These are phyloP conservation scores for Caloboletus inedulis DNA, from an alignment of 1,284 basidiomycete genomes.

Conservation along the genomic window DNA sequence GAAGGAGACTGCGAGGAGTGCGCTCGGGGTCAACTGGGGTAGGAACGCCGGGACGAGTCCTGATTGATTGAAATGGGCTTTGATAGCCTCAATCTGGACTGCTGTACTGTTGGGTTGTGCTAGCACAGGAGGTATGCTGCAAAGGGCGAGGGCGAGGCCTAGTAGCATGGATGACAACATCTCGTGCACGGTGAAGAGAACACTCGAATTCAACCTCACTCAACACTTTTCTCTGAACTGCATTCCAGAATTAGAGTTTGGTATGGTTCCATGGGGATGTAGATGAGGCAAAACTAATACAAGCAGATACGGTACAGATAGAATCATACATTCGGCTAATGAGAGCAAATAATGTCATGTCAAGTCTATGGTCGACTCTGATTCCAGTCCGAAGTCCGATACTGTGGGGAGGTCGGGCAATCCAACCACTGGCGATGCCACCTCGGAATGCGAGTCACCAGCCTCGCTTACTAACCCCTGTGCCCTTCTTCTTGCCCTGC, in stretches of 20 bases:
- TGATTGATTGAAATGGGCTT: constrained; percentile 60
- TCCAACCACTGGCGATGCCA: constrained; percentile 37
- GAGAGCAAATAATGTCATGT: constrained; percentile 26
- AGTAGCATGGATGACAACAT: constrained; percentile 24
- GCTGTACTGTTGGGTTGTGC: constrained; percentile 41
- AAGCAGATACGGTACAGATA: constrained; percentile 36
- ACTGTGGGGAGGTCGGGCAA: constrained; percentile 37
- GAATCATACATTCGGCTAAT: constrained; percentile 22
- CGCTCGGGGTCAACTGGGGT: constrained; percentile 53
- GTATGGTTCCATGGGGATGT: constrained; percentile 11
- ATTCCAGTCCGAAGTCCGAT: constrained; percentile 30
- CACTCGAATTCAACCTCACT: background rate
- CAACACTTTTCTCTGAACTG: background rate
- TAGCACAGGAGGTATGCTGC: constrained; percentile 34
- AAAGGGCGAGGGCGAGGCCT: constrained; percentile 38
- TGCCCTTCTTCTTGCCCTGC: constrained; percentile 27
- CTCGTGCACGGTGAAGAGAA: background rate
- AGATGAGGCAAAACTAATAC: constrained; percentile 26
- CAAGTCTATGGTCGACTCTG: constrained; percentile 24
- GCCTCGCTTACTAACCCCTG: constrained; percentile 25
- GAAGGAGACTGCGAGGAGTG: constrained; percentile 53
- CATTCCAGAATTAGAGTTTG: constrained; percentile 24
- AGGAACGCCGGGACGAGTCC: constrained; percentile 59
- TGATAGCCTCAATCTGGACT: constrained; percentile 49
- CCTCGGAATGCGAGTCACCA: constrained; percentile 33